phyloP scores from a whole-genome alignment of 768 basidiomycete species.

The Solioccasus polychromus region DNA sequence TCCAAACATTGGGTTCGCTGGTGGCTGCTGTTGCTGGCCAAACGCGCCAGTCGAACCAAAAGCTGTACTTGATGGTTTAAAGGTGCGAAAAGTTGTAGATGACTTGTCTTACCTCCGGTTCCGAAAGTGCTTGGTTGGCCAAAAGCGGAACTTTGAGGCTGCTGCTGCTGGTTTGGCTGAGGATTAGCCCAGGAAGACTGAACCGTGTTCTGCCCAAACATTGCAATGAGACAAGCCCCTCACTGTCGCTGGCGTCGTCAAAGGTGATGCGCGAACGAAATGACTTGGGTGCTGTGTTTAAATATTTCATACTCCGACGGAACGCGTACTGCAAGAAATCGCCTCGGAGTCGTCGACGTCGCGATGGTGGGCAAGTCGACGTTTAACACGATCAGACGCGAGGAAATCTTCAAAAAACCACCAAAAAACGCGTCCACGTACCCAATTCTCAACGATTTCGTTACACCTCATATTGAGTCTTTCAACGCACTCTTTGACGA shows the following conservation, averaged over 20 bases:
- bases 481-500: slow-evolving; percentile 98
- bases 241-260: slow-evolving; percentile 26
- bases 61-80: slow-evolving; percentile 36
- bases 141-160: slow-evolving; percentile 56
- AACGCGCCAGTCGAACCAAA: slow-evolving; percentile 56
- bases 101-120: slow-evolving; percentile 39
- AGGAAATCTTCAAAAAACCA: slow-evolving; percentile 75
- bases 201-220: slow-evolving; percentile 57
- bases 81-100: slow-evolving; percentile 27
- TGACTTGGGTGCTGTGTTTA: slow-evolving; percentile 19
- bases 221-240: slow-evolving; percentile 31
- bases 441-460: slow-evolving; percentile 87
- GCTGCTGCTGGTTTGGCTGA: slow-evolving; percentile 60
- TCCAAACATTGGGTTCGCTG: slow-evolving; percentile 82
- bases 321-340: slow-evolving; percentile 18
- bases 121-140: slow-evolving; percentile 71
- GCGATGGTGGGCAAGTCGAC: slow-evolving; percentile 60
- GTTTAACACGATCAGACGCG: slow-evolving; percentile 80
- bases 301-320: slow-evolving; percentile 16
- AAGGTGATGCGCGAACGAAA: slow-evolving; percentile 4
- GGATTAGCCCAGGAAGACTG: slow-evolving; percentile 68
- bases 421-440: slow-evolving; percentile 64
- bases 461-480: slow-evolving; percentile 89
- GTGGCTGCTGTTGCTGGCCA: slow-evolving; percentile 66
- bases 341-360: neutral